A percentile compares a stretch with the other conserved stretches of the same genome.
Conservation (phyloP, 208 protist species). For the Acanthamoeba culbertsoni region DNA sequence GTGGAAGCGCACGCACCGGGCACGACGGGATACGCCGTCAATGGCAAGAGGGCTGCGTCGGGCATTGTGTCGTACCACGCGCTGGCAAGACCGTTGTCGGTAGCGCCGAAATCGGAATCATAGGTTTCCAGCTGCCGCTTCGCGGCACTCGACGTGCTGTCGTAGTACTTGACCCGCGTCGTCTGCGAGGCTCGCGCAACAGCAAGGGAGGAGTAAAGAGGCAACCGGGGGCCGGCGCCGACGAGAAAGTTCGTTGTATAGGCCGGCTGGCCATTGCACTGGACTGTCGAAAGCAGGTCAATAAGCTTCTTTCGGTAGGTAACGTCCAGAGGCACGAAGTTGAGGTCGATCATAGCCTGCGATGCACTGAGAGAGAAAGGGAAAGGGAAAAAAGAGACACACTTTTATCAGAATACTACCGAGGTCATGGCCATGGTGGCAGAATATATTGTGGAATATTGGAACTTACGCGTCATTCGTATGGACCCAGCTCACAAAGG, state of each 20-base stretch:
- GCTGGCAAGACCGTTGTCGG: background rate
- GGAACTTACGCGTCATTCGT: background rate
- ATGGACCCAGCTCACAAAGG: background rate
- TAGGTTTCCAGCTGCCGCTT: background rate
- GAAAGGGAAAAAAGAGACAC: background rate
- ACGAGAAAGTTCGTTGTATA: background rate
- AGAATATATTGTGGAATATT: background rate
- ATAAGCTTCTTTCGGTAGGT: constrained; percentile 5
- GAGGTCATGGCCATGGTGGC: background rate
- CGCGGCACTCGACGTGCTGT: background rate
- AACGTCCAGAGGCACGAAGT: background rate
- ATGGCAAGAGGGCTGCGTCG: background rate
- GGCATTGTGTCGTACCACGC: background rate
- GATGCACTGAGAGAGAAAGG: background rate
- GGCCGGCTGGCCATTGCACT: background rate
- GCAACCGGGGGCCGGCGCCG: background rate
- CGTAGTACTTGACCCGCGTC: constrained; percentile 12
- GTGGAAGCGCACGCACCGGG: background rate
- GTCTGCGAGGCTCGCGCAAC: background rate
- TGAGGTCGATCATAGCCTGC: background rate
- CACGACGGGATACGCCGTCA: background rate
- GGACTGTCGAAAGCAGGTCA: background rate
- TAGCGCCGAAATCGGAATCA: background rate
- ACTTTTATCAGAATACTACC: too few species aligned
- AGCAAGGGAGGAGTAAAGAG: constrained; percentile 5